Evolutionary conservation across 1,139 yeast genomes (phyloP), one percentile per base, ranked within the genome.

Genomic region (Magnusiomyces paraingens): DNA sequence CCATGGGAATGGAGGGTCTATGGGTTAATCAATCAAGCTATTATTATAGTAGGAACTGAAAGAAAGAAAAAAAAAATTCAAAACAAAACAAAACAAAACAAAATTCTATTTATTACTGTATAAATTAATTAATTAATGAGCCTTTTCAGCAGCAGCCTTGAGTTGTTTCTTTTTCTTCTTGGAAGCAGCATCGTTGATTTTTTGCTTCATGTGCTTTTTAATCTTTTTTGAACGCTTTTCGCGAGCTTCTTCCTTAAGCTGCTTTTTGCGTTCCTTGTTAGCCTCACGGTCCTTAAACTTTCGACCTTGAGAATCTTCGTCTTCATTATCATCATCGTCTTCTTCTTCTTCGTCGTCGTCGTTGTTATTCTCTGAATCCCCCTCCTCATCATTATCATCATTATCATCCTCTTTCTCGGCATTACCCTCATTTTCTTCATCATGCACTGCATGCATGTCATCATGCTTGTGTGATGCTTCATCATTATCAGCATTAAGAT

Each of bases 151-250:
- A 26, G 32, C 32, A 26, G 32, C 32, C 32, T 26, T 26, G 32
- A 15, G 20, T 22, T 15, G 32, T 29, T 38, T 20, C 38, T 47
- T 47, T 20, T 47, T 38, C 35, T 38, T 47, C 22, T 38, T 47
- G 32, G 43, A 20, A 5, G 22, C 15, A 3, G 43, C 42, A 21
- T 61, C 60, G 46, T 64, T 66, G 18, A 71, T 60, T 58, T 67
- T 66, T 78, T 93, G 93, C 73, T 93, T 93, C 43, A 89, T 71
- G 69, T 87, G 89, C 70, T 94, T 94, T 70, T 93, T 93, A 84
- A 93, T 85, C 69, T 94, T 94, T 3, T 83, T 83, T 66, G 89
- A 84, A 56, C 99, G 78, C 72, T 87, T 90, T 63, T 91, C 98
- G 63, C 85, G 86, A 58, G 89, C 87, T 15, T 83, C 89, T 43